Conservation (phyloP, 805 yeast genomes). For the Candida ponderosae region DNA sequence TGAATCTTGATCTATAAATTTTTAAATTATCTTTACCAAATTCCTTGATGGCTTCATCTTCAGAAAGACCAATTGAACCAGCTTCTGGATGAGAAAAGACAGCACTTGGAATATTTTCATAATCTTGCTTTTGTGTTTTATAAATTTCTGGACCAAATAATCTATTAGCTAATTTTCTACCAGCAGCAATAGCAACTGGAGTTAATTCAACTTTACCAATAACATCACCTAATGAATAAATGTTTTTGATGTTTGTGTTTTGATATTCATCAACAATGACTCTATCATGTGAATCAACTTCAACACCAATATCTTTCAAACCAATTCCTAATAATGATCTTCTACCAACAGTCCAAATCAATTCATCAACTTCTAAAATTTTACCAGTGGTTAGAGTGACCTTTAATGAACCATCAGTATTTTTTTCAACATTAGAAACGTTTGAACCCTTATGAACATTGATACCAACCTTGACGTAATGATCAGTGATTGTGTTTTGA, state of each 20-base stretch:
- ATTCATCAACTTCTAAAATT: slow-evolving; percentile 59
- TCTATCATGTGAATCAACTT: slow-evolving; percentile 51
- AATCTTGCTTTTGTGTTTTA: slow-evolving; percentile 76
- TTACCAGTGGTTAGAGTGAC: slow-evolving; percentile 34
- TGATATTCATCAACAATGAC: slow-evolving; percentile 84
- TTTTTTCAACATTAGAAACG: slow-evolving; percentile 39
- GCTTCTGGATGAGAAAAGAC: slow-evolving; percentile 98
- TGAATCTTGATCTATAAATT: slow-evolving; percentile 74
- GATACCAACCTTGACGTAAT: slow-evolving; percentile 76
- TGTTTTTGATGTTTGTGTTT: slow-evolving; percentile 60
- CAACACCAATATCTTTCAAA: slow-evolving; percentile 67
- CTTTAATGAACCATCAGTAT: slow-evolving; percentile 40
- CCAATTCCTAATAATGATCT: slow-evolving; percentile 67
- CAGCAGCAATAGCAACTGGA: slow-evolving; percentile 98
- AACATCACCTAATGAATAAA: slow-evolving; percentile 90
- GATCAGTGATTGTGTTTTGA: slow-evolving; percentile 70
- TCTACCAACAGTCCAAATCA: slow-evolving; percentile 95
- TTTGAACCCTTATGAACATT: slow-evolving; percentile 64
- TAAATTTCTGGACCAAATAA: slow-evolving; percentile 74
- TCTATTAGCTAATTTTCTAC: slow-evolving; percentile 88
- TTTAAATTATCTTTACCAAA: slow-evolving; percentile 78
- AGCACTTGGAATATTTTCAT: slow-evolving; percentile 84
- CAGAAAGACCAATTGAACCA: slow-evolving; percentile 85
- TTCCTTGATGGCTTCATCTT: slow-evolving; percentile 66
- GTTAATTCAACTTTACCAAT: slow-evolving; percentile 90